Evolutionary conservation across 1,284 basidiomycete genomes (phyloP), one percentile per base, ranked within the genome.

Genomic region (Stereum hirsutum): DNA sequence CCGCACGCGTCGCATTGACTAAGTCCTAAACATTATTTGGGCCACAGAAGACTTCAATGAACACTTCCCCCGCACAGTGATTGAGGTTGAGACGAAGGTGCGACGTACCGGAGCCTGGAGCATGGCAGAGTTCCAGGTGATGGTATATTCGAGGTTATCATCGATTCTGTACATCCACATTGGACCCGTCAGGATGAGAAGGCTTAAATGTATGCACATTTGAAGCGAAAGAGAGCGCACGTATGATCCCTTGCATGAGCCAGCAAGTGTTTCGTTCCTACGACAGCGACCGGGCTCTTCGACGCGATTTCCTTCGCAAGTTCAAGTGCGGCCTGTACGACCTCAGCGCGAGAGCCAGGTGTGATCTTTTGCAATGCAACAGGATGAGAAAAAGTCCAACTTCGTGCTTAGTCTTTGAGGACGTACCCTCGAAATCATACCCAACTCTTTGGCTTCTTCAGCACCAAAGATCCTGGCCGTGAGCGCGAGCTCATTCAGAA

Each of bases 211-310:
- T 10, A 17, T 14, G 23, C n/a, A n/a, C n/a, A 15, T 21, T 17
- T 23, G 39, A 6, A 15, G 38, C 38, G 1, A 65, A n/a, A n/a
- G n/a, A n/a, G n/a, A n/a, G n/a, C 75, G 41, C 42, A 85, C 81
- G 69, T 70, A 55, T 92, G 83, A 61, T 94, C 89, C 48, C 87
- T 62, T 1, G 87, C 69, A 62, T 93, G 87, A 43, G 66, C 58
- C 27, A 85, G 61, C 2, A 94, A 63, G 47, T 78, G 79, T 68
- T 96, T 96, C n/a, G 89, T 87, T 2, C 84, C 79, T 0, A 75
- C 54, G 0, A 90, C 79, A 0, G 91, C 92, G 0, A 96, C 66
- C 0, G 93, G 92, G 28, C 83, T 86, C 64, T 94, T 94, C 35
- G 51, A 48, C 1, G 89, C 86, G 37, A 95, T 87, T 1, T 68